Base-by-base conservation (phyloP, 169 alveolate species). In the Babesia ovata region DNA sequence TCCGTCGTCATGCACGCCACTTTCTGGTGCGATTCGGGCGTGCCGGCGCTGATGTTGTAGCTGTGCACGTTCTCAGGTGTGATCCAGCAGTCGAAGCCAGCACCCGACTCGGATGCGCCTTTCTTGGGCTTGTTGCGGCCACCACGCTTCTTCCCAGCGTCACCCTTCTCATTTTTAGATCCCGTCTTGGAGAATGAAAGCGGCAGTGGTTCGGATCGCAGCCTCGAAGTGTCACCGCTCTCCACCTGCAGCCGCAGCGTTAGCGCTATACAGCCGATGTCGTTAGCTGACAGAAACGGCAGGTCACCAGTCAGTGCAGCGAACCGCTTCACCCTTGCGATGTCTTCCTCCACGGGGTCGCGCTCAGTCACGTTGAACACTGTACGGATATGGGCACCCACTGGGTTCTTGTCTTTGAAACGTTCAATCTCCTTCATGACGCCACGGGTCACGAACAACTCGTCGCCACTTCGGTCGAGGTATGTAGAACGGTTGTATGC, bases 1-100 rank as follows among this genome's bases (percentile, higher is more conserved):
- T 95, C 98, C 45, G 95, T 93, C 33, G 98, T 95, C 79, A 95
- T 83, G 50, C 96, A 92, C 39, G 94, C 93, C 14, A 92, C 93
- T 22, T 52, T 67, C 48, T 71, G 57, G 39, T 49, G 45, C 42
- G 70, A 57, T 39, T 54, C 52, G 50, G 58, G 29, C 0, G 66
- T 21, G 44, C 72, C 53, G 21, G 73, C 9, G n/a, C 74, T 84
- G 21, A 85, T 79, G 79, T 75, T 67, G 62, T 77, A 81, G 52
- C 91, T 88, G 29, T 83, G 70, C n/a, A 84, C 86, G 76, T 88
- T 88, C 14, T 78, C 76, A 21, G 88, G 76, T 14, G 92, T 88
- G 24, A 88, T 84, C 93, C 93, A 88, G 44, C 93, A 81, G 76
- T 74, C 86, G 63, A 86, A 87, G 22, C 90, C 86, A 49, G 70